Base-by-base conservation (phyloP, 305 asterid species). In the Rubia tinctorum region DNA sequence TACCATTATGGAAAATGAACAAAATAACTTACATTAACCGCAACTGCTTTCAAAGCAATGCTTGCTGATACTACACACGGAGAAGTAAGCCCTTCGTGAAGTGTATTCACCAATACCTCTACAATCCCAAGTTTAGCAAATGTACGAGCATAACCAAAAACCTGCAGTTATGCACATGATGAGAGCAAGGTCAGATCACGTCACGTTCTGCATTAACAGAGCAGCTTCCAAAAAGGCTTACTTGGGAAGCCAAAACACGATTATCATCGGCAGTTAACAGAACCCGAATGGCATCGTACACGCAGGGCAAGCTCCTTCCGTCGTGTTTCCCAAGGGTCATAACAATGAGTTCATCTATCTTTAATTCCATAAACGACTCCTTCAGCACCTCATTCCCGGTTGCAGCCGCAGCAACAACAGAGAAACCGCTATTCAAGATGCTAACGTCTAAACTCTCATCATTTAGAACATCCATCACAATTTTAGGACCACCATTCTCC, bases 231-330 rank as follows among this genome's bases (percentile, higher is more conserved):
- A 80, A 6, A 34, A 12, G n/a, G 45, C 93, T 91, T 85, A 89
- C 98, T 83, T 95, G 92, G 78, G 99, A 95, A 75, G 99, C 98
- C 67, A 92, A 72, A 56, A 92, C 96, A 18, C 98, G 97, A 79
- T 90, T 81, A 76, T 95, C 99, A 71, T 95, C 98, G 34, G 98
- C 78, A 69, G 97, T 84, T 72, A 95, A 83, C 78, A 92, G 87
- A 81, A 89, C 88, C 63, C 84, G 85, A 73, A 92, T 82, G 60
- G 96, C 95, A 67, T 95, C 93, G 81, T 88, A 90, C 82, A 89
- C 73, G 74, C 82, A 80, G 4, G 97, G 97, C 75, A 89, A 81
- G 77, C 79, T 81, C 81, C 81, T 82, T 65, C 86, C 87, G 44
- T 47, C 74, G 69, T 83, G 87, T 80, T 90, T 86, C 78, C 81